phyloP scores from a whole-genome alignment of 352 stramenopile genomes.

The Phytophthora litchii region DNA sequence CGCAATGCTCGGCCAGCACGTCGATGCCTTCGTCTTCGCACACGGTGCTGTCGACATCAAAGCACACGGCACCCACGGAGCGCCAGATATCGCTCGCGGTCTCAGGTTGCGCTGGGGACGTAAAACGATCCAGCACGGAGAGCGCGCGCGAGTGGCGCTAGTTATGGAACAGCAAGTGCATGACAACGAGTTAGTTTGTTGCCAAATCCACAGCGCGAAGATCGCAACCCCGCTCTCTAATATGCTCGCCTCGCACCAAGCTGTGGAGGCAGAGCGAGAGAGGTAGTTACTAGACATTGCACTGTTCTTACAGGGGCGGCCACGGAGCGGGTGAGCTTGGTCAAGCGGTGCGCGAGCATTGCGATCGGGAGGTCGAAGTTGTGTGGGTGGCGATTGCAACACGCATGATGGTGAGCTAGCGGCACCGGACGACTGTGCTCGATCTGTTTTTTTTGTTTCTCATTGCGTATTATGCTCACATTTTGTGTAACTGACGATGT shows the following conservation, averaged over 20 bases:
- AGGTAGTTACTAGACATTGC: neutral
- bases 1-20: constrained; percentile 96
- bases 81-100: constrained; percentile 61
- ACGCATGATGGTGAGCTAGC: constrained; percentile 4
- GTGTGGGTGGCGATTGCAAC: constrained; percentile 3
- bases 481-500: neutral
- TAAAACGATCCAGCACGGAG: constrained; percentile 35
- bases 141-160: constrained; percentile 24
- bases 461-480: neutral
- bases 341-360: constrained; percentile 35
- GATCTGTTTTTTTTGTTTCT: neutral
- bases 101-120: constrained; percentile 21
- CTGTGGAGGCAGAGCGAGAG: neutral
- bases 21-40: constrained; percentile 98
- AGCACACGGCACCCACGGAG: constrained; percentile 80
- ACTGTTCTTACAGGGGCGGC: constrained; percentile 19
- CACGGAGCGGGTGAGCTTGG: constrained; percentile 30
- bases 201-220: neutral
- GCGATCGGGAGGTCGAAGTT: constrained; percentile 18
- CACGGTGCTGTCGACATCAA: constrained; percentile 98
- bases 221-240: neutral
- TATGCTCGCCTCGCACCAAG: neutral
- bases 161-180: constrained; percentile 10
- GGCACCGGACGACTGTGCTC: neutral
- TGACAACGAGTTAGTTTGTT: constrained; percentile 18